These are phyloP conservation scores for Juglanconis oblonga DNA, from an alignment of 2,329 filamentous ascomycete species.

Conservation along the genomic window DNA sequence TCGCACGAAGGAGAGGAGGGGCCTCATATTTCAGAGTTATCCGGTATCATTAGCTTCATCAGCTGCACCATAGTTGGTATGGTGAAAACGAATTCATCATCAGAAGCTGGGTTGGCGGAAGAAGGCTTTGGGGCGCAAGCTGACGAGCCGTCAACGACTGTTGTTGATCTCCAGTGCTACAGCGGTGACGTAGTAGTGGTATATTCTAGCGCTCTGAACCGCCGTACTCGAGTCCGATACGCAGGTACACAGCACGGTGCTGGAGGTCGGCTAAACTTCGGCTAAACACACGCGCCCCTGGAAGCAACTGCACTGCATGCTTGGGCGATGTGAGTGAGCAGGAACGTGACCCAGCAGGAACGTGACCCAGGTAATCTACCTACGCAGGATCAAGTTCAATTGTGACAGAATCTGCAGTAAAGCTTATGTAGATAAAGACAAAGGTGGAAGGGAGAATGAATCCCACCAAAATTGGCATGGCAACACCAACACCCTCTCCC, in stretches of 20 bases:
- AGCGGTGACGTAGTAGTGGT: slow-evolving; percentile 9
- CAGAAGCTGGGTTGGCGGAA: neutral
- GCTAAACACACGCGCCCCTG: neutral
- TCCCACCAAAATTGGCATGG: too few relatives aligned
- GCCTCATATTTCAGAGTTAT: slow-evolving; percentile 13
- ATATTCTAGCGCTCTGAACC: neutral
- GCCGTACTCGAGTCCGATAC: too few relatives aligned
- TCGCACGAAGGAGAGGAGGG: slow-evolving; percentile 5
- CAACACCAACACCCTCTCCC: too few relatives aligned
- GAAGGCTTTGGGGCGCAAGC: neutral
- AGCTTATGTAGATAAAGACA: too few relatives aligned
- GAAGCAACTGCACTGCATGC: too few relatives aligned
- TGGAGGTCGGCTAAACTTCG: slow-evolving; percentile 15
- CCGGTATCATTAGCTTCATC: neutral
- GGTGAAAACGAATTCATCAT: neutral
- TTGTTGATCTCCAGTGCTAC: neutral
- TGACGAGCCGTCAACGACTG: neutral
- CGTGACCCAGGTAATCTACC: too few relatives aligned
- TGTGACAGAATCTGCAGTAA: too few relatives aligned
- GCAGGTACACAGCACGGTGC: too few relatives aligned
- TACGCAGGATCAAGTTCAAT: too few relatives aligned
- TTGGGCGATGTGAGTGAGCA: too few relatives aligned
- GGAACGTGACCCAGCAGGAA: too few relatives aligned
- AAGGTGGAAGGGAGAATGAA: too few relatives aligned
- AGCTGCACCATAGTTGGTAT: slow-evolving; percentile 8